Evolutionary conservation across 805 yeast genomes (phyloP), one percentile per base, ranked within the genome.

Genomic region (Blastobotrys peoriensis): DNA sequence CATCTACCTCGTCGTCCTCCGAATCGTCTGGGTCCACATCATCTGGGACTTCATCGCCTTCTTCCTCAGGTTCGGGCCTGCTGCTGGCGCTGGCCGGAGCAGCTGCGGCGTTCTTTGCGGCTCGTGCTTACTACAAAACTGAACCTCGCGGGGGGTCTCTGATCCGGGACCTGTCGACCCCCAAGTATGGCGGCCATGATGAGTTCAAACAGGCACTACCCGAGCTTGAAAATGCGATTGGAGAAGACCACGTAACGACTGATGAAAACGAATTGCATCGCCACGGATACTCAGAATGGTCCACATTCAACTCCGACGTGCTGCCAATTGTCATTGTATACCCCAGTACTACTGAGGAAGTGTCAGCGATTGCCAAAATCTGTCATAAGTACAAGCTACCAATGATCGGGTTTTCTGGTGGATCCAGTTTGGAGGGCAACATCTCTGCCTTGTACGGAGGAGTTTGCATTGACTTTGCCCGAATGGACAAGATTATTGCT

Each of bases 341-440:
- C 55, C 89, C 91, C 1, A 71, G 70, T 25, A 64, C 74, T 47
- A 81, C 88, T 0, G 78, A 80, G 48, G 78, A 83, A 49, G 87
- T 85, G 0, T 78, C 86, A 0, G 62, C 67, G 17, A 70, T 85
- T 9, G 64, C 83, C 65, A 78, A 77, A 53, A 65, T 82, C 4
- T 79, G 85, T 44, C 78, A 82, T 55, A 68, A 73, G 50, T 72
- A 76, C 56, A 65, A 61, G 30, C 71, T 85, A 2, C 91, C 94
- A 3, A 78, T 84, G 45, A 78, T 85, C n/a, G 88, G 93, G 1
- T 82, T 65, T 47, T 75, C 86, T 1, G 94, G 93, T 6, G 86
- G 86, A 23, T 79, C 93, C 0, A 81, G 91, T 0, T 65, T 85
- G 34, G 94, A 85, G 60, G 94, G 93, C n/a, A 88, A 85, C 57